Evolutionary conservation across 441 rosid species (phyloP), one percentile per base, ranked within the genome.

Genomic region (Erodium texanum): DNA sequence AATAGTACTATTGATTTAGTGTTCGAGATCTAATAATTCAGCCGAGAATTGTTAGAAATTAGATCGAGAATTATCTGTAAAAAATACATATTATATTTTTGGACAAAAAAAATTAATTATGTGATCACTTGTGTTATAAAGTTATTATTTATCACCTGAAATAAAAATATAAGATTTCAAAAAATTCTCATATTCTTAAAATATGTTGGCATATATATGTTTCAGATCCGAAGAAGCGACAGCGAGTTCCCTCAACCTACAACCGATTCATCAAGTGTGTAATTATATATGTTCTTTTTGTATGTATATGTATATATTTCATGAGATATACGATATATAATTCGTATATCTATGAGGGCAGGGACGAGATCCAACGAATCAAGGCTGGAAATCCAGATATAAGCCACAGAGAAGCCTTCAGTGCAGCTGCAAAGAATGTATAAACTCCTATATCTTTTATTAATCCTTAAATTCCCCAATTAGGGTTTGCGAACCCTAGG

Each of bases 161-260:
- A 9, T 36, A 61, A 43, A 64, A 64, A 8, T 24, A 24, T 45
- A 65, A 43, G 20, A n/a, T 9, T 11, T 19, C 12, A 45, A 45
- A 45, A 45, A 0, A 12, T 45, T 14, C 12, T 14, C 12, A 9
- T 73, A 79, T 76, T 74, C 78, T 81, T 80, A 79, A 81, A 73
- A 65, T 58, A 54, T 83, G 75, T 41, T 82, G 86, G 81, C 79
- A 68, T 45, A n/a, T n/a, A n/a, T 52, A 38, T 74, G 74, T 72
- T 73, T 69, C 97, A 93, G 98, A 94, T 74, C 98, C 98, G 50
- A 96, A 93, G 83, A 93, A 93, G 87, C 81, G 98, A 84, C 97
- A 90, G 83, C 85, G 98, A 87, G 96, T 86, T 96, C 3, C 89
- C 85, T 78, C 80, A 89, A 85, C 76, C 89, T 32, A 32, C 36